Base-by-base conservation (phyloP, 2,329 filamentous ascomycete genomes). In the Pseudocercospora musae region DNA sequence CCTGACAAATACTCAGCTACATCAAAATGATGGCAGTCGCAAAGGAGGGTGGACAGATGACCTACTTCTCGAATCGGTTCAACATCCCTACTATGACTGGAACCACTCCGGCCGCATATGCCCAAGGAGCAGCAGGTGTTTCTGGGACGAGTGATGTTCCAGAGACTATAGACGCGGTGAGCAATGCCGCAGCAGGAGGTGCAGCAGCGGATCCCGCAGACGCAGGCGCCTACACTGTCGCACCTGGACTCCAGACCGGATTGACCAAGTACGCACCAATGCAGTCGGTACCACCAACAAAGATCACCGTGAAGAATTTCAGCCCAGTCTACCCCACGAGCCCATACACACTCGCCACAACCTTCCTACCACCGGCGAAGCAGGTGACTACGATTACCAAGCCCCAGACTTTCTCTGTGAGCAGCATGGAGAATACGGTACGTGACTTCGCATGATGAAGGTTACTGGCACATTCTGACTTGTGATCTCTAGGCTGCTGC, bases 71-170 rank as follows among this genome's bases (percentile, higher is more conserved):
- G 10, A 69, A 78, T 55, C 86, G 87, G 64, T 91, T 91, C 75
- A 82, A 84, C n/a, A 77, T 89, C 57, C 79, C 79, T 10, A 82
- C 81, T 68, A 89, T 90, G 87, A 87, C 82, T 1, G 87, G 87
- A 40, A 76, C 76, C 4, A 88, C 88, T 69, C 76, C 81, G 1
- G 63, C 78, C 1, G 71, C 70, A 40, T 74, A 84, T 52, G 68
- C 70, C 23, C 62, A 69, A 20, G 78, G 73, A 15, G 71, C 77
- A 25, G 69, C 70, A 33, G 72, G 72, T 8, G 68, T 78, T 5
- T 72, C 73, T 3, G 76, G 76, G 7, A 31, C 55, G 11, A 80
- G 72, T 53, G 73, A 66, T 64, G 80, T 73, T 7, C 78, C 76
- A 50, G 68, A 68, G n/a, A 77, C 69, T 58, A 73, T 69, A 48